Evolutionary conservation across 176 grass and related monocot species (phyloP).

Genomic region (Luzula sylvatica): DNA sequence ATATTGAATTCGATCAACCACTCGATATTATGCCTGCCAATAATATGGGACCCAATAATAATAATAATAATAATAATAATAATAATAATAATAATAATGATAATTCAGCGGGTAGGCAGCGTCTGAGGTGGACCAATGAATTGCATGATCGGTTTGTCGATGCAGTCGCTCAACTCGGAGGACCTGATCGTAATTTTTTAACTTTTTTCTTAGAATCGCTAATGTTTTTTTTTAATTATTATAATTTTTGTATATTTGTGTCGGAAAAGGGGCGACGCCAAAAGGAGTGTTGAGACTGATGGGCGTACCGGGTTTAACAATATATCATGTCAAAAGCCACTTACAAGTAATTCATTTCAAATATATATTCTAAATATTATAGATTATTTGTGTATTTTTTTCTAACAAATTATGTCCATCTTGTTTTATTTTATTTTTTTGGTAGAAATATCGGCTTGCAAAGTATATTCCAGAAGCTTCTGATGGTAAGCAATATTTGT

Average conservation of each 20-base stretch:
- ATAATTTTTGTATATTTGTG: constrained; percentile 2
- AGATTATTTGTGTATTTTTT: neutral
- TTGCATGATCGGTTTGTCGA: constrained; percentile 88
- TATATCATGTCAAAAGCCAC: constrained; percentile 99
- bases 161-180: constrained; percentile 90
- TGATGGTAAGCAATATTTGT: constrained; percentile 51
- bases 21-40: constrained; percentile 34
- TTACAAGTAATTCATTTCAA: constrained; percentile 60
- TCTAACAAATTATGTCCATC: neutral
- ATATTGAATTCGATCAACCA: constrained; percentile 40
- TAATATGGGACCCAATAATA: constrained; percentile 32
- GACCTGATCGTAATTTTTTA: constrained; percentile 77
- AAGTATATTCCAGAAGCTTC: constrained; percentile 83
- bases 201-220: neutral
- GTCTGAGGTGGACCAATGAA: constrained; percentile 91
- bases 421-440: constrained; percentile 6
- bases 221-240: neutral
- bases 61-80: constrained; percentile 30
- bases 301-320: constrained; percentile 74
- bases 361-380: constrained; percentile 9
- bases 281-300: constrained; percentile 92
- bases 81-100: constrained; percentile 36
- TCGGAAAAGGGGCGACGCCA: constrained; percentile 70
- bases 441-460: constrained; percentile 91
- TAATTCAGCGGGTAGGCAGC: constrained; percentile 60